Evolutionary conservation across 164 flowering plant genomes (phyloP).

Genomic region (Aristolochia contorta): DNA sequence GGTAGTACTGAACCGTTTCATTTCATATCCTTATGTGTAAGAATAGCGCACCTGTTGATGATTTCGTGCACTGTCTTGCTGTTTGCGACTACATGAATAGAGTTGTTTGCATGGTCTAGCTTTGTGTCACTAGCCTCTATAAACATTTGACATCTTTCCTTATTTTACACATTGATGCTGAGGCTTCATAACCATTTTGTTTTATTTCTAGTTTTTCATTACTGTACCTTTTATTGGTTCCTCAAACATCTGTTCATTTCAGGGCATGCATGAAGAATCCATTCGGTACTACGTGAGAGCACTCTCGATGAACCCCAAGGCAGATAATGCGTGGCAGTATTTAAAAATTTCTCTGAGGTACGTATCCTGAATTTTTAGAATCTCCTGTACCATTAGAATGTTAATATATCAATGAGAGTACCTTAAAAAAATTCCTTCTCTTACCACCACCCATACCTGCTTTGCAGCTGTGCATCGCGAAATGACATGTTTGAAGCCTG

Average conservation of each 20-base stretch:
- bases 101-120: no score
- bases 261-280: constrained; percentile 91
- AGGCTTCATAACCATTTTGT: no score
- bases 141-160: no score
- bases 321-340: constrained; percentile 98
- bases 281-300: constrained; percentile 91
- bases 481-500: constrained; percentile 87
- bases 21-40: no score
- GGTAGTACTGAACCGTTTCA: neutral
- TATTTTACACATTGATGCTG: no score
- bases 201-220: no score
- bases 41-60: no score
- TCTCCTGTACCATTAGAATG: no score
- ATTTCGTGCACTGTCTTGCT: no score
- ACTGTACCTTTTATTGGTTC: no score
- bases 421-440: neutral
- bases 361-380: neutral
- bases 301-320: constrained; percentile 93
- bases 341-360: constrained; percentile 90
- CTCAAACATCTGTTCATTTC: constrained; percentile 1
- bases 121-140: no score
- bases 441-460: neutral
- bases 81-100: no score
- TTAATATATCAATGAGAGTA: neutral
- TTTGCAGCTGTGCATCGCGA: constrained; percentile 72